Evolutionary conservation across 352 stramenopile species (phyloP), one percentile per base, ranked within the genome.

Genomic region (Pythium aristosporum): DNA sequence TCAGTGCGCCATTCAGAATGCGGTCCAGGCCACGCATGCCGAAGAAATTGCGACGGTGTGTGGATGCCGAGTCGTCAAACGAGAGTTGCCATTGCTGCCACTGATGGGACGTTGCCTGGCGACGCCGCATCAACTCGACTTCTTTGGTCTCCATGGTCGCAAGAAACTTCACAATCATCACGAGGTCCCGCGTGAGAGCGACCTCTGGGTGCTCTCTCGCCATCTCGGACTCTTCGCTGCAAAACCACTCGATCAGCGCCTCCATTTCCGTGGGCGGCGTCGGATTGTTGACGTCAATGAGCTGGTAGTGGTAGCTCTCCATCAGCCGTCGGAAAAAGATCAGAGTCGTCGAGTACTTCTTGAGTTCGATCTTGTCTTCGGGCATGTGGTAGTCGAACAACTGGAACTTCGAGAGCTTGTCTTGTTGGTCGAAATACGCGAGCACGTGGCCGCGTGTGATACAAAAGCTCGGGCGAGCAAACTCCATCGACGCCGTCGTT

Each of bases 31-130:
- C 79, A 44, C 83, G 78, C 68, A 87, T 85, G 11, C 80, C 82
- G 32, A 94, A 90, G 61, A 94, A 94, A 39, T 93, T 87, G 12
- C 85, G 73, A 16, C 82, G 73, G 59, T 90, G 78, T 15, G 75
- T 92, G 46, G 85, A 85, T 3, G 76, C 70, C 18, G 80, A 80
- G 53, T 96, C 87, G 34, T 97, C 89, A 72, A 97, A 96, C 20
- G 89, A 94, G 7, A 97, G 67, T 39, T 92, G 87, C 89, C 89
- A 97, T 72, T 88, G 91, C 51, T 96, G 87, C 83, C 87, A 96
- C 36, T 88, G 74, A 16, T 92, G 73, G 8, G 74, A 73, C 39
- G 39, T 46, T n/a, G 75, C 51, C 21, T 69, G 63, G 32, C 89
- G 83, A 16, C 87, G 83, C 18, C 87, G 85, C 83, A 96, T 93